Evolutionary conservation across 2,329 filamentous ascomycete species (phyloP).

Genomic region (Stagonosporopsis tanaceti): DNA sequence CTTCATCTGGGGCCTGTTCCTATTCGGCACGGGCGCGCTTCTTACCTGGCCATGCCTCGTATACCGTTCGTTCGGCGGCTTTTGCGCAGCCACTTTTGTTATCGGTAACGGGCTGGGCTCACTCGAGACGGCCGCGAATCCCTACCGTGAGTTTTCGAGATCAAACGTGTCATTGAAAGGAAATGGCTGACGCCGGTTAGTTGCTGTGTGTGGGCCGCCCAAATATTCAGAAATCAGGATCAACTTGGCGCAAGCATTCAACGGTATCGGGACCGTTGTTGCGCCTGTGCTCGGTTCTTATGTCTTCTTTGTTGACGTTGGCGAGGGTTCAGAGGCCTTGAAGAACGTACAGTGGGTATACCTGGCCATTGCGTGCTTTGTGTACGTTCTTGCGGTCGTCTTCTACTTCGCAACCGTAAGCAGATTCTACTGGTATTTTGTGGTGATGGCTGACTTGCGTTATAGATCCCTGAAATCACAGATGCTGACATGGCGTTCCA

Average conservation of each 20-base stretch:
- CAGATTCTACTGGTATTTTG: too few species aligned
- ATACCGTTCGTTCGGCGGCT: conserved; percentile 65
- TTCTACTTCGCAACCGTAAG: conserved; percentile 62
- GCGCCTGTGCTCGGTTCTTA: conserved; percentile 67
- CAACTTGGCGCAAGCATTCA: conserved; percentile 66
- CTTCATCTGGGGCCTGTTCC: conserved; percentile 61
- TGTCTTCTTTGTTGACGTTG: conserved; percentile 67
- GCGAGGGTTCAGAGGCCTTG: conserved; percentile 59
- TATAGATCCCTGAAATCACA: conserved; percentile 19
- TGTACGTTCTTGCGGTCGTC: conserved; percentile 63
- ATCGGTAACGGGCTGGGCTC: conserved; percentile 62
- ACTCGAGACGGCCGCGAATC: conserved; percentile 68
- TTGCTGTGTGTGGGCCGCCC: conserved; percentile 65
- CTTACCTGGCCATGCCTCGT: conserved; percentile 67
- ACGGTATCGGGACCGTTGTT: conserved; percentile 66
- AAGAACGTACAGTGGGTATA: conserved; percentile 71
- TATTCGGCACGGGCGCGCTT: conserved; percentile 65
- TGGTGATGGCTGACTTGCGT: background rate
- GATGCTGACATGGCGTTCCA: conserved; percentile 65
- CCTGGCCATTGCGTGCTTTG: conserved; percentile 68
- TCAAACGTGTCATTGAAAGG: background rate
- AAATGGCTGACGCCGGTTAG: conserved; percentile 27
- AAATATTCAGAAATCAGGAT: conserved; percentile 66
- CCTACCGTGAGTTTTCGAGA: conserved; percentile 34
- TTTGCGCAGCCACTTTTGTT: conserved; percentile 66